Evolutionary conservation across 2,329 filamentous ascomycete genomes (phyloP).

Genomic region (Xylariales sp.): DNA sequence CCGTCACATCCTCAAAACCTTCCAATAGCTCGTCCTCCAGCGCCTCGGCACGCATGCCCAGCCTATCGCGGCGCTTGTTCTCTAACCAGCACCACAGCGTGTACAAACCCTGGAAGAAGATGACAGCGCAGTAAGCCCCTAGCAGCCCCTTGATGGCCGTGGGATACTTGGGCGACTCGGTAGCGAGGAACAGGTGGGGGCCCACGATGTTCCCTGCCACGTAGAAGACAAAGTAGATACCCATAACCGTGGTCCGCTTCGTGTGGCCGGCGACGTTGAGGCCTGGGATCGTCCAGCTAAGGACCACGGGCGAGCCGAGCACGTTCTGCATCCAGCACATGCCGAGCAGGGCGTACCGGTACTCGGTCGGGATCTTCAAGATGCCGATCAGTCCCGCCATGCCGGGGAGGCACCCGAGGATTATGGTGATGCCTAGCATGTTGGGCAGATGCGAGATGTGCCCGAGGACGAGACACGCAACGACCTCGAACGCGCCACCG

Average conservation of each 20-base stretch:
- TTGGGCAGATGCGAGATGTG: constrained; percentile 39
- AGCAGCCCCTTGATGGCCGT: constrained; percentile 15
- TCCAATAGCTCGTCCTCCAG: constrained; percentile 13
- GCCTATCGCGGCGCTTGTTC: constrained; percentile 11
- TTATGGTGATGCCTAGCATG: constrained; percentile 17
- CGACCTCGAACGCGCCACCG: constrained; percentile 28
- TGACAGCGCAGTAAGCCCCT: constrained; percentile 13
- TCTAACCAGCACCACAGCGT: constrained; percentile 15
- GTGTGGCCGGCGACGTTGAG: constrained; percentile 45
- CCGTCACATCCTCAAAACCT: constrained; percentile 16
- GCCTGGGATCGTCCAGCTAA: constrained; percentile 46
- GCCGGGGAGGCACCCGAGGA: constrained; percentile 16
- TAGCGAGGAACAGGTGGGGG: constrained; percentile 21
- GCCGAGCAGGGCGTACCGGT: constrained; percentile 44
- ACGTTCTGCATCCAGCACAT: constrained; percentile 49
- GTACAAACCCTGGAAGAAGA: constrained; percentile 13
- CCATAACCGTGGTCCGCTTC: constrained; percentile 44
- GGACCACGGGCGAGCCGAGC: constrained; percentile 43
- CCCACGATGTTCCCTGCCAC: constrained; percentile 44
- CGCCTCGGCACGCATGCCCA: constrained; percentile 9
- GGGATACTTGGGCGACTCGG: constrained; percentile 13
- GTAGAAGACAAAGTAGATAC: constrained; percentile 44
- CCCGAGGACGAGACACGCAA: constrained; percentile 27
- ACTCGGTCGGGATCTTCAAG: constrained; percentile 36
- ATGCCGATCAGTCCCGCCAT: constrained; percentile 46